These are phyloP conservation scores for Podospora pseudocomata DNA, from an alignment of 495 filamentous ascomycete genomes.

Conservation along the genomic window DNA sequence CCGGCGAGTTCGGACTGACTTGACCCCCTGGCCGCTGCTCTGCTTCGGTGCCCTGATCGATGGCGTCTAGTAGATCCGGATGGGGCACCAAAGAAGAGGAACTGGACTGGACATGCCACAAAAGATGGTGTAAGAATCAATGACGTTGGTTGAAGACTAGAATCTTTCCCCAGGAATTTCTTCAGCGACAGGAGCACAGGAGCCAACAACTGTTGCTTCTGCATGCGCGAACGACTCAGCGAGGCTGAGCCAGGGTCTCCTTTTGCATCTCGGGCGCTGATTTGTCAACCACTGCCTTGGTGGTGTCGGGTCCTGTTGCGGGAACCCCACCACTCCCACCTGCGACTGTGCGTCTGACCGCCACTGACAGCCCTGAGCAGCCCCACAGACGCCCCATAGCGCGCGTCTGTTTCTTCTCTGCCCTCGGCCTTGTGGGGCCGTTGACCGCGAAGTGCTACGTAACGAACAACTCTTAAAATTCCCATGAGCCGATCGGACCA, in stretches of 20 bases:
- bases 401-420: too few relatives aligned
- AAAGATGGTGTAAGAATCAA: background rate
- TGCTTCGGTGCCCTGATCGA: background rate
- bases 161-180: background rate
- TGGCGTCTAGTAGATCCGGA: background rate
- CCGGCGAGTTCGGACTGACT: background rate
- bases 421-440: background rate
- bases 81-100: background rate
- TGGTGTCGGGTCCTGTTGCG: background rate
- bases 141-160: background rate
- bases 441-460: background rate
- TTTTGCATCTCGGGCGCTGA: background rate
- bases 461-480: background rate
- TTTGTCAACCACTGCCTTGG: background rate
- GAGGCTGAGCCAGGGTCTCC: background rate
- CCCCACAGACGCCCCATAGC: too few relatives aligned
- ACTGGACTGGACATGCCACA: background rate
- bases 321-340: background rate
- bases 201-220: background rate
- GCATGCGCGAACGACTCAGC: background rate
- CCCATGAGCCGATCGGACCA: conserved; percentile 4
- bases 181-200: background rate
- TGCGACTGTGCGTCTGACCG: background rate
- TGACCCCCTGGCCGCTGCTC: too few relatives aligned
- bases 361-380: background rate